Evolutionary conservation across 768 basidiomycete genomes (phyloP).

Genomic region (Mycena rebaudengoi): DNA sequence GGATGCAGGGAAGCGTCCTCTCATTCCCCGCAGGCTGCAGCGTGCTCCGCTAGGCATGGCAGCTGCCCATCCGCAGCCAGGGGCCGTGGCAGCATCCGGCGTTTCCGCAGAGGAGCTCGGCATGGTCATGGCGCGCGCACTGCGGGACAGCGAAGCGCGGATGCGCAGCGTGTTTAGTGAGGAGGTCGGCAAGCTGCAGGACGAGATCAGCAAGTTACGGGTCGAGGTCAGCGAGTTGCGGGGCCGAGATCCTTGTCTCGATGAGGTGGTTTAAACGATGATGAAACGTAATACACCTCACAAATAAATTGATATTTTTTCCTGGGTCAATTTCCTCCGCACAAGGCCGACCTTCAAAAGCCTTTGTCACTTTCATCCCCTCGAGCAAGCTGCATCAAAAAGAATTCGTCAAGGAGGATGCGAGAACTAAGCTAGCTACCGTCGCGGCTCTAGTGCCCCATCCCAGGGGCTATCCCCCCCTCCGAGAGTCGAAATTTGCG

Average conservation of each 20-base stretch:
- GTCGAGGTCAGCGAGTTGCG: neutral
- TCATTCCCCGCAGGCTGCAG: neutral
- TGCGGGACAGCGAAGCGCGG: neutral
- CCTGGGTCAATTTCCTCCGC: too few species aligned
- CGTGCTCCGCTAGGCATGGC: neutral
- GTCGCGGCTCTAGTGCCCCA: too few species aligned
- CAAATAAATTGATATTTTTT: too few species aligned
- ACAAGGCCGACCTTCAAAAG: too few species aligned
- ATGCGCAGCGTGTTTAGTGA: neutral
- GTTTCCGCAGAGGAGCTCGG: neutral
- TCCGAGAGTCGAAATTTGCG: too few species aligned
- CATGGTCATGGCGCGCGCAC: neutral
- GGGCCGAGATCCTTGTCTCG: neutral
- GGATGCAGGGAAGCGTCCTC: neutral
- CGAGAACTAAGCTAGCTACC: too few species aligned
- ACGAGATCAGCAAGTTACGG: neutral
- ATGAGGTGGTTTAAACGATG: constrained; percentile 1
- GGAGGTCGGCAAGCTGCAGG: neutral
- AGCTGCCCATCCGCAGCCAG: neutral
- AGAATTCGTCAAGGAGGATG: too few species aligned
- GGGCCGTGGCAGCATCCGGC: neutral
- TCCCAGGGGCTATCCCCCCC: too few species aligned
- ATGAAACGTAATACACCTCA: neutral
- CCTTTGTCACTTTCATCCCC: too few species aligned
- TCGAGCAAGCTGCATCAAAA: too few species aligned